Evolutionary conservation across 805 yeast genomes (phyloP).

Genomic region (Metschnikowia cubensis): DNA sequence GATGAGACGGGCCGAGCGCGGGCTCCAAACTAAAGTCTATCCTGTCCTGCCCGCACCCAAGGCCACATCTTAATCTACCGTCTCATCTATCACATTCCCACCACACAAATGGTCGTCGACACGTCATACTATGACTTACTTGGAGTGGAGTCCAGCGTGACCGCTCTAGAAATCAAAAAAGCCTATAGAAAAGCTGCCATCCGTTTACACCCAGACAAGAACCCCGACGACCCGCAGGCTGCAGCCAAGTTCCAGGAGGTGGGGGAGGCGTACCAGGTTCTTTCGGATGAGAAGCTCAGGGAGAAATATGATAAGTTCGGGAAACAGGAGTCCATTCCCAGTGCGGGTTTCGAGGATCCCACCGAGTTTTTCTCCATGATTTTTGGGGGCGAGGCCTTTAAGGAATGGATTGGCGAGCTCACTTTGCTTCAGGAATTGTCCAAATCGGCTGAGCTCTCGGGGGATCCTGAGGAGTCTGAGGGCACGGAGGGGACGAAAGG

Average conservation of each 20-base stretch:
- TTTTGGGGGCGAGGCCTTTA: slow-evolving; percentile 89
- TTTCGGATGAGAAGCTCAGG: slow-evolving; percentile 61
- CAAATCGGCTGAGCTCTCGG: slow-evolving; percentile 41
- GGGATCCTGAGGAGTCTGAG: slow-evolving; percentile 22
- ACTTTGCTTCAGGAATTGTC: slow-evolving; percentile 46
- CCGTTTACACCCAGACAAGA: slow-evolving; percentile 61
- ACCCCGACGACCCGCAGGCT: slow-evolving; percentile 43
- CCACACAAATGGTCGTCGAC: slow-evolving; percentile 41
- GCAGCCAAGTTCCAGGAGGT: slow-evolving; percentile 44
- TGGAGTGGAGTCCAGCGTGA: slow-evolving; percentile 32
- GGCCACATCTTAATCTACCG: not conserved
- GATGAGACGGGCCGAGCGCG: not conserved
- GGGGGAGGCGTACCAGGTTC: slow-evolving; percentile 74
- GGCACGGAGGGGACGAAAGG: not conserved
- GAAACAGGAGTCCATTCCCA: slow-evolving; percentile 65
- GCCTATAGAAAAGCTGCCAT: slow-evolving; percentile 78
- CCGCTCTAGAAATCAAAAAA: slow-evolving; percentile 41
- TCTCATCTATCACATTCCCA: not conserved
- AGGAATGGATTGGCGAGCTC: slow-evolving; percentile 45
- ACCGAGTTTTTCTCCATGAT: slow-evolving; percentile 64
- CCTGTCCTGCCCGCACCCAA: too few relatives aligned
- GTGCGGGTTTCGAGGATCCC: slow-evolving; percentile 66
- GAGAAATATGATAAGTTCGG: slow-evolving; percentile 72
- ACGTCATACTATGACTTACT: slow-evolving; percentile 41
- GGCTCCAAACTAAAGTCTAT: not conserved